These are phyloP conservation scores for Neopestalotiopsis clavispora DNA, from an alignment of 2,329 filamentous ascomycete genomes.

Conservation along the genomic window DNA sequence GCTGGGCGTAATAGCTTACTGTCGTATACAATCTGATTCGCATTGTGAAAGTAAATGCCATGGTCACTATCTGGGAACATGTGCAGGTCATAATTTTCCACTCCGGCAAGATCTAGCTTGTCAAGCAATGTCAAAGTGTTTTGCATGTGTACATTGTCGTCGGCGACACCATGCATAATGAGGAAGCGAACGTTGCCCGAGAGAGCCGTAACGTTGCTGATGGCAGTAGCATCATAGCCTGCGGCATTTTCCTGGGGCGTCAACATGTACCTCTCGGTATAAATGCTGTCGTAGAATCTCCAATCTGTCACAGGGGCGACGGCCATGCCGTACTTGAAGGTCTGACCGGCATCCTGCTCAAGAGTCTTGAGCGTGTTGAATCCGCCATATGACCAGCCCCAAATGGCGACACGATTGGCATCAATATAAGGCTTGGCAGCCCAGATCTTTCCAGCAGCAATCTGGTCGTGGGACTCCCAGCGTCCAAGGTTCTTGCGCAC, in stretches of 20 bases:
- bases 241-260: slow-evolving; percentile 80
- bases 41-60: slow-evolving; percentile 92
- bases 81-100: slow-evolving; percentile 96
- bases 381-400: slow-evolving; percentile 98
- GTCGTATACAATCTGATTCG: slow-evolving; percentile 88
- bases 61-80: slow-evolving; percentile 97
- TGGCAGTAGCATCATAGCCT: slow-evolving; percentile 78
- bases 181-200: slow-evolving; percentile 83
- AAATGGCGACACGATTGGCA: slow-evolving; percentile 81
- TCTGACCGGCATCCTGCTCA: slow-evolving; percentile 85
- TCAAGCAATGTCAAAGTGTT: slow-evolving; percentile 90
- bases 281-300: slow-evolving; percentile 93
- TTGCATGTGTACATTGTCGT: slow-evolving; percentile 98
- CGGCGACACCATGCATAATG: slow-evolving; percentile 93
- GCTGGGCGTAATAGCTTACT: slow-evolving; percentile 64
- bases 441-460: slow-evolving; percentile 86
- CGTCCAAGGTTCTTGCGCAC: slow-evolving; percentile 84
- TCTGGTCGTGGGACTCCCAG: slow-evolving; percentile 89
- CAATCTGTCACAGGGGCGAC: slow-evolving; percentile 99
- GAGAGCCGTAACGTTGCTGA: slow-evolving; percentile 77
- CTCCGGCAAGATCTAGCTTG: slow-evolving; percentile 76
- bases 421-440: slow-evolving; percentile 84
- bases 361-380: slow-evolving; percentile 95
- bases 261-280: slow-evolving; percentile 97
- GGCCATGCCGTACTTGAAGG: slow-evolving; percentile 96